Conservation (phyloP, 345 rosid species). For the Bruguiera sexangula region DNA sequence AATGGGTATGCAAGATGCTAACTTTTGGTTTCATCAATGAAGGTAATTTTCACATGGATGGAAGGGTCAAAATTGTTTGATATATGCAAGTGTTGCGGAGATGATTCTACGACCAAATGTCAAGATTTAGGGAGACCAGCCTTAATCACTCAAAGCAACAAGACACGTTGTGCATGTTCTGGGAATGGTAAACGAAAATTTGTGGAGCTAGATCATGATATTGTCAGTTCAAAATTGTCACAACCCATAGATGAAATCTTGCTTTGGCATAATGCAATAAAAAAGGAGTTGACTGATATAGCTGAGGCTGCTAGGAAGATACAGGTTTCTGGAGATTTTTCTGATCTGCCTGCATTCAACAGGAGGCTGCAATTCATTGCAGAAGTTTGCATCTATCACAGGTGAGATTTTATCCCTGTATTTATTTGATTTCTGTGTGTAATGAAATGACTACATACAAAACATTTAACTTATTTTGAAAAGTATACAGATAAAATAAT, state of each 20-base stretch:
- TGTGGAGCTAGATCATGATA: conserved; percentile 31
- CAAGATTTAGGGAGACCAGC: conserved; percentile 20
- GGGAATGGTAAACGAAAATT: conserved; percentile 46
- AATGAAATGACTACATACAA: too few species aligned
- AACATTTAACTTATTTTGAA: too few species aligned
- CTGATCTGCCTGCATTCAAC: conserved; percentile 48
- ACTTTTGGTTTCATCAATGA: conserved; percentile 27
- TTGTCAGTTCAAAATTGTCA: conserved; percentile 22
- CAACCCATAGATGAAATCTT: conserved; percentile 56
- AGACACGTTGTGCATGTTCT: conserved; percentile 36
- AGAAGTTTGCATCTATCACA: conserved; percentile 61
- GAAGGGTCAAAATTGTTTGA: conserved; percentile 35
- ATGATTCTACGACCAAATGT: conserved; percentile 13
- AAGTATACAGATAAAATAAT: too few species aligned
- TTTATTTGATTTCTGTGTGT: not conserved
- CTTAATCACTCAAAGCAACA: conserved; percentile 18
- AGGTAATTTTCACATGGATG: conserved; percentile 59
- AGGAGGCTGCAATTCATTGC: conserved; percentile 59
- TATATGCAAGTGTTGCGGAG: conserved; percentile 24
- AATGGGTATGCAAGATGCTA: conserved; percentile 9
- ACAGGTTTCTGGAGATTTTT: conserved; percentile 46
- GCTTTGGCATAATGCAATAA: conserved; percentile 62
- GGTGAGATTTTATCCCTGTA: conserved; percentile 30
- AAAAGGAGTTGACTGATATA: conserved; percentile 48
- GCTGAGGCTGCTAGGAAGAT: conserved; percentile 49